Evolutionary conservation across 208 protist genomes (phyloP).

Genomic region (Leishmania martiniquensis): DNA sequence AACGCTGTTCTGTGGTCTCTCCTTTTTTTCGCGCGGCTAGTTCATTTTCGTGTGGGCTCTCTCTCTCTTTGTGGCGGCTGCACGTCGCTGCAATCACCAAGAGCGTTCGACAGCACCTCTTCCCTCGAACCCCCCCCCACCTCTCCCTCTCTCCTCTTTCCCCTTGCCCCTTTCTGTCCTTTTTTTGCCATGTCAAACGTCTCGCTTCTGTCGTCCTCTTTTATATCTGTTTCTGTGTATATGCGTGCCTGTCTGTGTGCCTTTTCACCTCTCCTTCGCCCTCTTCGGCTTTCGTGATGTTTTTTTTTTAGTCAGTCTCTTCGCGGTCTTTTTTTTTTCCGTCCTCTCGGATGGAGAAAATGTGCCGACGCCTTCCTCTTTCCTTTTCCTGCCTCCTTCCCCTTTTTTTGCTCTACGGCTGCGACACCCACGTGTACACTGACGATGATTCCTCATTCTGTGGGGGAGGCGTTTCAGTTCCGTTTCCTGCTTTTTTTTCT

Average conservation of each 20-base stretch:
- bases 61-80: conserved; percentile 1
- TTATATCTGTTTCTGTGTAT: too few species aligned
- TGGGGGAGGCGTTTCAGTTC: background rate
- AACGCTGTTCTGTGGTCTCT: background rate
- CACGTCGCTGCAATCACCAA: background rate
- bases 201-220: background rate
- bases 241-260: background rate
- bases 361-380: background rate
- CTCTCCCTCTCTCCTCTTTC: background rate
- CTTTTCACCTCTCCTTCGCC: background rate
- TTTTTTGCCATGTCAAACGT: too few species aligned
- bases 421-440: too few species aligned
- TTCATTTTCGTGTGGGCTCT: conserved; percentile 1
- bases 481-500: background rate
- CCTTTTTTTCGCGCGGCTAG: too few species aligned
- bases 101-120: too few species aligned
- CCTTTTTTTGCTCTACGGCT: too few species aligned
- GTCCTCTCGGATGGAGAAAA: too few species aligned
- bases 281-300: too few species aligned
- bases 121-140: too few species aligned
- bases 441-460: background rate
- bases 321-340: too few species aligned
- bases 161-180: background rate
- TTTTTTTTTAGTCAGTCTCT: background rate
- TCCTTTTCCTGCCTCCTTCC: background rate